These are phyloP conservation scores for Stereum hirsutum DNA, from an alignment of 1,284 basidiomycete genomes.

Conservation along the genomic window DNA sequence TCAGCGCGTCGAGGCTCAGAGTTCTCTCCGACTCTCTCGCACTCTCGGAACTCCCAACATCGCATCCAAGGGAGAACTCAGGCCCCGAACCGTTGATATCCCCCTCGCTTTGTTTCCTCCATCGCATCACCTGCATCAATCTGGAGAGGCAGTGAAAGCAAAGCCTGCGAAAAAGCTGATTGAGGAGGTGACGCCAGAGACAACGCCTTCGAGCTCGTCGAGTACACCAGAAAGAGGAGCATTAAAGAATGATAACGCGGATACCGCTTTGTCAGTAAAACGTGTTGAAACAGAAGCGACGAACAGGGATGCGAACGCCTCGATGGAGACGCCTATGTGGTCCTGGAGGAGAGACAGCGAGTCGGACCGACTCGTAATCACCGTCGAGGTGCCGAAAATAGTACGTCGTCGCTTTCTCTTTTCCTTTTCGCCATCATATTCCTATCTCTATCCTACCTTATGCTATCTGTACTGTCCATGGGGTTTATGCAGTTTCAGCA, in stretches of 20 bases:
- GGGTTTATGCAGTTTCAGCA: no score
- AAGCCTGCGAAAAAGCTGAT: slow-evolving; percentile 32
- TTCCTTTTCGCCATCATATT: no score
- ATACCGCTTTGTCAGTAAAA: no score
- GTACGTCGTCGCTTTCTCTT: slow-evolving; percentile 34
- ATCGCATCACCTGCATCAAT: slow-evolving; percentile 11
- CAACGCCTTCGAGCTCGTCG: slow-evolving; percentile 7
- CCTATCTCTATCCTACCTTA: no score
- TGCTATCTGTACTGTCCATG: no score
- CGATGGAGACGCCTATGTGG: slow-evolving; percentile 29
- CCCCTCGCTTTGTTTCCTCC: slow-evolving; percentile 32
- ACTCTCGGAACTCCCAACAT: slow-evolving; percentile 64
- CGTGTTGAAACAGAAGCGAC: no score
- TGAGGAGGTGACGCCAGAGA: slow-evolving; percentile 25
- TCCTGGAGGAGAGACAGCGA: slow-evolving; percentile 37
- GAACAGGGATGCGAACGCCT: background rate
- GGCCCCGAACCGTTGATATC: slow-evolving; percentile 44
- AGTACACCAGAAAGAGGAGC: slow-evolving; percentile 24
- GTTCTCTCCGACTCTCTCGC: slow-evolving; percentile 46
- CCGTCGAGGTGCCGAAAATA: slow-evolving; percentile 41
- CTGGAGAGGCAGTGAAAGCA: background rate
- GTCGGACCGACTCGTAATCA: slow-evolving; percentile 33
- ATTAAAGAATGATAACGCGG: no score
- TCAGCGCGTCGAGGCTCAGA: slow-evolving; percentile 57
- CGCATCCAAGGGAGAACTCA: slow-evolving; percentile 52